A percentile compares a stretch with the other conserved stretches of the same genome.
These are phyloP conservation scores for Penicillium hordei DNA, from an alignment of 2,329 filamentous ascomycete genomes.

Conservation along the genomic window DNA sequence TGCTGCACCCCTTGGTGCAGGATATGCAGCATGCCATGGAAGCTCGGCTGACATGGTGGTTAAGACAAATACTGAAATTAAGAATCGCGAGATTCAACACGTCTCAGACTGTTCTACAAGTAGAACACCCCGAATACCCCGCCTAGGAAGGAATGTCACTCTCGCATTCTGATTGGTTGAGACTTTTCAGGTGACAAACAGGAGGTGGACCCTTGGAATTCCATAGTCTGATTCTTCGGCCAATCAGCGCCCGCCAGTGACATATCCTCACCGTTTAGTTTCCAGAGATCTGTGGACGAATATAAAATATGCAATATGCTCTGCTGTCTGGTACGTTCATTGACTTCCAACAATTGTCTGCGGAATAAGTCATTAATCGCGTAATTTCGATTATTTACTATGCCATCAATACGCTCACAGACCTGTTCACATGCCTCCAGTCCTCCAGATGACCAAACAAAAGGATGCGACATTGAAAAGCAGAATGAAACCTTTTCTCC, in stretches of 20 bases:
- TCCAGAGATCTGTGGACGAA: neutral
- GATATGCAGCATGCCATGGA: constrained; percentile 46
- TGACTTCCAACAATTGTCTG: neutral
- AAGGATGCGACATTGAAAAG: constrained; percentile 8
- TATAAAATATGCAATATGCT: neutral
- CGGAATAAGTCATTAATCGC: too few relatives aligned
- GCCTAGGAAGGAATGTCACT: constrained; percentile 6
- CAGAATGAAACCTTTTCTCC: neutral
- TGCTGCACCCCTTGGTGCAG: constrained; percentile 34
- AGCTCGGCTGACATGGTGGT: constrained; percentile 1
- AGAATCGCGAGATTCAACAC: neutral
- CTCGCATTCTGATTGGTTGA: constrained; percentile 5
- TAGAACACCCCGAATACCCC: neutral
- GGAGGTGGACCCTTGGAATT: too few relatives aligned
- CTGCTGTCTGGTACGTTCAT: neutral
- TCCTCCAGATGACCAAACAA: neutral
- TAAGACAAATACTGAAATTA: neutral
- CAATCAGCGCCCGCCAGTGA: constrained; percentile 16
- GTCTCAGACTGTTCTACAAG: neutral
- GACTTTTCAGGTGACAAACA: too few relatives aligned
- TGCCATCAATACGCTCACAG: neutral
- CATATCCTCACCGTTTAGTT: neutral
- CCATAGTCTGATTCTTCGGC: neutral
- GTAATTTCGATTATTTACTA: neutral
- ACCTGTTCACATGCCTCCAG: neutral